phyloP scores from a whole-genome alignment of 2,329 filamentous ascomycete genomes.

The Metarhizium humberi region DNA sequence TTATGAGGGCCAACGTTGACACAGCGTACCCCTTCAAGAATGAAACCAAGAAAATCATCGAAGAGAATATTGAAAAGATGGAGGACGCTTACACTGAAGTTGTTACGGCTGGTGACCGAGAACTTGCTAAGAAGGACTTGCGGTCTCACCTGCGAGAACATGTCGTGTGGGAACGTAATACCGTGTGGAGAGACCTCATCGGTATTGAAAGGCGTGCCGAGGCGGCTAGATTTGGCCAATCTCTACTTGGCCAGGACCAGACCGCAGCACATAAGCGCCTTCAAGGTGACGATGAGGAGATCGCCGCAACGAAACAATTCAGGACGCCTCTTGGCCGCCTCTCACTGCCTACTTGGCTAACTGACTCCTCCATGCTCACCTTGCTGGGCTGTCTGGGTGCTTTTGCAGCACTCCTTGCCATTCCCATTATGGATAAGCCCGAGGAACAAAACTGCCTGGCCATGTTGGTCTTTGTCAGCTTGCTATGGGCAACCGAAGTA shows the following conservation, averaged over 20 bases:
- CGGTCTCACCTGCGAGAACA: slow-evolving; percentile 89
- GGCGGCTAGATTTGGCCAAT: slow-evolving; percentile 82
- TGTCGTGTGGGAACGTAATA: slow-evolving; percentile 98
- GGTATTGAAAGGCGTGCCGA: slow-evolving; percentile 93
- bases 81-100: slow-evolving; percentile 74
- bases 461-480: slow-evolving; percentile 84
- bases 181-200: slow-evolving; percentile 98
- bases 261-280: slow-evolving; percentile 60
- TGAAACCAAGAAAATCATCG: slow-evolving; percentile 59
- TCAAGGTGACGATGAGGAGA: slow-evolving; percentile 73
- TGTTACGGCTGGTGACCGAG: slow-evolving; percentile 71
- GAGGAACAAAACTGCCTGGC: slow-evolving; percentile 97
- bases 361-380: slow-evolving; percentile 72
- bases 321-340: slow-evolving; percentile 72
- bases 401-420: slow-evolving; percentile 63
- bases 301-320: slow-evolving; percentile 56
- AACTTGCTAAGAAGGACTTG: slow-evolving; percentile 72
- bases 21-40: slow-evolving; percentile 73
- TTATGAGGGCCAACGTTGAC: slow-evolving; percentile 66
- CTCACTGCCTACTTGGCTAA: slow-evolving; percentile 68
- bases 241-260: slow-evolving; percentile 67
- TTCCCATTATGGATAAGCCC: slow-evolving; percentile 74
- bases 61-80: slow-evolving; percentile 63
- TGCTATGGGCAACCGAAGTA: slow-evolving; percentile 95
- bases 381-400: slow-evolving; percentile 61